Evolutionary conservation across 176 grass and related monocot species (phyloP).

Genomic region (Phoenix roebelenii): DNA sequence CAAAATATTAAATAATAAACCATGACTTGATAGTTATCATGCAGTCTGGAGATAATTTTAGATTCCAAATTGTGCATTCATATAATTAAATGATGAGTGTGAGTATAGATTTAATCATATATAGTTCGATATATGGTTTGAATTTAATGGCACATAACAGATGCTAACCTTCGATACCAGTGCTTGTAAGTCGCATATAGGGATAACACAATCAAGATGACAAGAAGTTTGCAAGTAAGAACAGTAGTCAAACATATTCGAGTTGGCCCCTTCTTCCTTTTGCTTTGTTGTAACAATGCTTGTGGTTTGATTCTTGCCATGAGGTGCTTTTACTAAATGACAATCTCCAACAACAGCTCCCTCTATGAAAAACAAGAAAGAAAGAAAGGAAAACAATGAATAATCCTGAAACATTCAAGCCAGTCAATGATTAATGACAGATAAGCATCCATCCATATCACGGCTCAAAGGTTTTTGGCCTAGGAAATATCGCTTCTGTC

Average conservation of each 20-base stretch:
- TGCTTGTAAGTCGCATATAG: constrained; percentile 19
- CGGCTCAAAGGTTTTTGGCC: too few species aligned
- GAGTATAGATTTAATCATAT: too few species aligned
- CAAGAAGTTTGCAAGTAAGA: constrained; percentile 14
- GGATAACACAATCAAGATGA: constrained; percentile 14
- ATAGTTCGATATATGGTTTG: not conserved
- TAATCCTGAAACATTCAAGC: too few species aligned
- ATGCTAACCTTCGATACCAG: constrained; percentile 8
- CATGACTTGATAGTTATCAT: not conserved
- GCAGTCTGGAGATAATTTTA: too few species aligned
- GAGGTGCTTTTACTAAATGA: not conserved
- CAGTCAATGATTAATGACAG: too few species aligned
- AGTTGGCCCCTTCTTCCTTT: constrained; percentile 20
- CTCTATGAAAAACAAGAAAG: too few species aligned
- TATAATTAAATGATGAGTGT: too few species aligned
- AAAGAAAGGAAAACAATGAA: too few species aligned
- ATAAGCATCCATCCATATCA: too few species aligned
- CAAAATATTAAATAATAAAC: constrained; percentile 1
- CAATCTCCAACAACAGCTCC: not conserved
- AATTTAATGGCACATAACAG: not conserved
- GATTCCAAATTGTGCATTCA: too few species aligned
- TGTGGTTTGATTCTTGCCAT: constrained; percentile 30
- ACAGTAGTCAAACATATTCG: constrained; percentile 15
- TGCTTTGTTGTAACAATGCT: constrained; percentile 22
- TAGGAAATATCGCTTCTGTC: too few species aligned